A percentile compares a stretch with the other conserved stretches of the same genome.
phyloP scores from a whole-genome alignment of 805 yeast species.

The Yamadazyma laniorum region DNA sequence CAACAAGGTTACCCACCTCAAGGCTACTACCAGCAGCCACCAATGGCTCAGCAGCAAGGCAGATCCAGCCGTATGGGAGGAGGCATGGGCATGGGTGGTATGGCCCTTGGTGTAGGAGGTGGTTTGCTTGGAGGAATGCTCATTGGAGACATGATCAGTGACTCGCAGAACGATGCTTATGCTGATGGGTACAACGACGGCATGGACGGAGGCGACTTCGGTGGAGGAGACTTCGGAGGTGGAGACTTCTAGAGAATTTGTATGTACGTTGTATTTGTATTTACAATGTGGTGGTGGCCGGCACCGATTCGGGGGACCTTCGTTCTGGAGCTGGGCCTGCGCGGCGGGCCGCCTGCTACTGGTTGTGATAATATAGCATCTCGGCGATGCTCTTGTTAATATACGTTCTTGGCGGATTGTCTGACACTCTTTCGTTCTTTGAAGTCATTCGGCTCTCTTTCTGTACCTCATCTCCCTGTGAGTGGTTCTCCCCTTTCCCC shows the following conservation, averaged over 20 bases:
- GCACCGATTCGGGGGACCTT: too few species aligned
- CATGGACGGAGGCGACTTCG: constrained; percentile 34
- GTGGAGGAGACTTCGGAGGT: constrained; percentile 10
- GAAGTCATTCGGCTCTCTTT: too few species aligned
- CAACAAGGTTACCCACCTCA: constrained; percentile 31
- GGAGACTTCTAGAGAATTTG: constrained; percentile 12
- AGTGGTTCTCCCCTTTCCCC: too few species aligned
- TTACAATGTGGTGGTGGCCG: too few species aligned
- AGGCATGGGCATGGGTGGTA: constrained; percentile 23
- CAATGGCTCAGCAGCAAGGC: constrained; percentile 12
- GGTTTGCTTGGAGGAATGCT: constrained; percentile 64
- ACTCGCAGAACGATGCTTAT: constrained; percentile 22
- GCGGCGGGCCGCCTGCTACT: too few species aligned
- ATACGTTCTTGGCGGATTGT: too few species aligned
- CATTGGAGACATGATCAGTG: constrained; percentile 44
- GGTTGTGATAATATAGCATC: too few species aligned
- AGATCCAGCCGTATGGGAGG: constrained; percentile 42
- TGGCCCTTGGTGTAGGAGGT: constrained; percentile 47
- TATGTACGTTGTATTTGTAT: too few species aligned
- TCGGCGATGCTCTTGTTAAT: too few species aligned
- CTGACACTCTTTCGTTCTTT: too few species aligned
- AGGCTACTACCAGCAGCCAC: constrained; percentile 22
- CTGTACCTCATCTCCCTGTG: too few species aligned
- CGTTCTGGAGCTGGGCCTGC: too few species aligned
- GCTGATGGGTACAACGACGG: constrained; percentile 24